Evolutionary conservation across 2,329 filamentous ascomycete genomes (phyloP).

Genomic region (Aspergillus sp.): DNA sequence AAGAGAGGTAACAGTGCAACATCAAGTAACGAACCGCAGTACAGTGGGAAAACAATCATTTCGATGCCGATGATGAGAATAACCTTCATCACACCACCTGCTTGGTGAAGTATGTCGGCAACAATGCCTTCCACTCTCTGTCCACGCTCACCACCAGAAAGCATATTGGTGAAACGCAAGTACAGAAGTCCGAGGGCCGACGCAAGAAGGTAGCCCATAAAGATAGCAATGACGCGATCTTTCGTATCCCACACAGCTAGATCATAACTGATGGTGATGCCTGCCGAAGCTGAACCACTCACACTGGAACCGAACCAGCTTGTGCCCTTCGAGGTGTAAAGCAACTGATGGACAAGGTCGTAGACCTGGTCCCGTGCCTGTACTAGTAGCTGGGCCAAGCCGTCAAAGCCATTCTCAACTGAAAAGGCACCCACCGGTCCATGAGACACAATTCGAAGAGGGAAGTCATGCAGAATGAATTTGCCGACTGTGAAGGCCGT

Average conservation of each 20-base stretch:
- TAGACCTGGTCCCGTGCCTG: conserved; percentile 25
- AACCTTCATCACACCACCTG: conserved; percentile 95
- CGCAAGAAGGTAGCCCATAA: conserved; percentile 78
- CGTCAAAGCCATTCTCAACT: conserved; percentile 21
- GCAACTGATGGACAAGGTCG: conserved; percentile 23
- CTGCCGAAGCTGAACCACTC: conserved; percentile 20
- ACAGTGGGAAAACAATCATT: conserved; percentile 95
- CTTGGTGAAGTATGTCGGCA: conserved; percentile 84
- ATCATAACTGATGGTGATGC: conserved; percentile 53
- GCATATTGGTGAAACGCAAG: conserved; percentile 69
- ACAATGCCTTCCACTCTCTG: conserved; percentile 68
- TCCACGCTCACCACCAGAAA: conserved; percentile 60
- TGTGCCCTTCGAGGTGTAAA: conserved; percentile 27
- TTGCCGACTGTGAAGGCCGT: conserved; percentile 43
- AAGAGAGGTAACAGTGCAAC: conserved; percentile 87
- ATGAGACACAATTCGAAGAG: conserved; percentile 34
- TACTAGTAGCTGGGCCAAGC: conserved; percentile 19
- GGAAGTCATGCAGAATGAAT: conserved; percentile 47
- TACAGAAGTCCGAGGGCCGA: conserved; percentile 76
- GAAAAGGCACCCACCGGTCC: conserved; percentile 27
- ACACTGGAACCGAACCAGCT: conserved; percentile 32
- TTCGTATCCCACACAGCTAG: conserved; percentile 71
- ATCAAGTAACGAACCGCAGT: conserved; percentile 90
- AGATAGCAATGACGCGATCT: conserved; percentile 70
- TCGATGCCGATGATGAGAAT: conserved; percentile 98